Evolutionary conservation across 495 filamentous ascomycete genomes (phyloP).

Genomic region (Monascus purpureus): DNA sequence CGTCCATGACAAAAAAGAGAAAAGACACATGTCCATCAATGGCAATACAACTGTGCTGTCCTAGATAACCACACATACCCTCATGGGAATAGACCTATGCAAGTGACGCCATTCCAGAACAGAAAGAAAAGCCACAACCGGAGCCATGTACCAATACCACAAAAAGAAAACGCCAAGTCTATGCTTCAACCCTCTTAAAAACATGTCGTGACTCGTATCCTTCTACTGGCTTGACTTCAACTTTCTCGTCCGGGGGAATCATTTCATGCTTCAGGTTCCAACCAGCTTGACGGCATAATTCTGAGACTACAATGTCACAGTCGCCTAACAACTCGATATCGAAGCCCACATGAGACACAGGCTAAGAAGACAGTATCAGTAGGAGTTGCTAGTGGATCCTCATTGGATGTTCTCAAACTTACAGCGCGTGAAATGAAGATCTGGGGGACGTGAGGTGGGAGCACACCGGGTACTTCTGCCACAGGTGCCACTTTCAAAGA

Average conservation of each 20-base stretch:
- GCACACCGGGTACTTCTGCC: slow-evolving; percentile 69
- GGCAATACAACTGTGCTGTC: too few species aligned
- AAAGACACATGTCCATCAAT: neutral
- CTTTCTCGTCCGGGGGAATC: slow-evolving; percentile 54
- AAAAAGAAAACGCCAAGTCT: slow-evolving; percentile 24
- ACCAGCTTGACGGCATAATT: slow-evolving; percentile 70
- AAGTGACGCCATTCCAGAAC: slow-evolving; percentile 16
- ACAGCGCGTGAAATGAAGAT: slow-evolving; percentile 84
- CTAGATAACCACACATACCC: neutral
- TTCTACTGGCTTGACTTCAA: slow-evolving; percentile 42
- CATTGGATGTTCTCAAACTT: slow-evolving; percentile 11
- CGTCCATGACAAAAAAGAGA: slow-evolving; percentile 1
- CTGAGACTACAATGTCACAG: slow-evolving; percentile 81
- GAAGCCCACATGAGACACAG: slow-evolving; percentile 79
- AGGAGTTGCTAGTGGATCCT: slow-evolving; percentile 2
- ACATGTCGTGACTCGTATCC: slow-evolving; percentile 53
- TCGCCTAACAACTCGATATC: slow-evolving; percentile 91
- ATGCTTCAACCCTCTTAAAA: slow-evolving; percentile 39
- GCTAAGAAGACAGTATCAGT: slow-evolving; percentile 22
- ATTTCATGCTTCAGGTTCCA: slow-evolving; percentile 88
- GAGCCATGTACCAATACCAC: neutral
- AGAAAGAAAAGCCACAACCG: slow-evolving; percentile 8
- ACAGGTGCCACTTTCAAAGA: slow-evolving; percentile 95
- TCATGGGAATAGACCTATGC: neutral
- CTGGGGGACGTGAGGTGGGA: slow-evolving; percentile 71